Base-by-base conservation (phyloP, 345 rosid genomes). In the Eutrema heterophyllum region DNA sequence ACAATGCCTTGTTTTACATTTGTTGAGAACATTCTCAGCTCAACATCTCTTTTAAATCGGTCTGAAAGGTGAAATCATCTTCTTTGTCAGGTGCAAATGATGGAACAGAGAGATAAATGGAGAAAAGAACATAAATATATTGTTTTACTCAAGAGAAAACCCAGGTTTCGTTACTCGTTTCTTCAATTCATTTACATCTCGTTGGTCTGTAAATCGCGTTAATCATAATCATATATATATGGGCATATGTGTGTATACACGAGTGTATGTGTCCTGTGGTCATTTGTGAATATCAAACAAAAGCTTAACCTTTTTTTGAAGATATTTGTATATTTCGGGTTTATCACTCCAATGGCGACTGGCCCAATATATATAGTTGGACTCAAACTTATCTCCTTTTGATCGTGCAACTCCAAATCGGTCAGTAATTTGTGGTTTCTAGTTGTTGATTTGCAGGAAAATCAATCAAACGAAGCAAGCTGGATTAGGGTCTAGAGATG, bases 241-340 rank as follows among this genome's bases (percentile, higher is more conserved):
- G 33, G 21, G 21, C 24, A 15, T 24, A 29, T 70, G 48, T 49
- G 38, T 10, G 16, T 55, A 56, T 6, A 44, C 30, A 72, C 2
- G 27, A 48, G 21, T 54, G 63, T 44, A 62, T 46, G n/a, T 56
- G 6, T 32, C 41, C 18, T 68, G 30, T 35, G 46, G 36, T 57
- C 18, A 14, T 68, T 40, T 75, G 79, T 75, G 69, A 60, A 60
- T 68, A 68, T 60, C 38, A 74, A 30, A 55, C 32, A 64, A 27
- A 48, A 55, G 29, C 51, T 38, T 61, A 50, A 60, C 33, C 15
- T 44, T 30, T 6, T 13, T 43, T 43, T 55, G 40, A 68, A 68
- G 41, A 32, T 44, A 9, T 57, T 9, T 69, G 52, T 68, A 4
- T 13, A 35, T 51, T 38, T 38, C 38, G 49, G 56, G 33, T 10